Base-by-base conservation (phyloP, 2,329 filamentous ascomycete genomes). In the Phialophora macrospora region DNA sequence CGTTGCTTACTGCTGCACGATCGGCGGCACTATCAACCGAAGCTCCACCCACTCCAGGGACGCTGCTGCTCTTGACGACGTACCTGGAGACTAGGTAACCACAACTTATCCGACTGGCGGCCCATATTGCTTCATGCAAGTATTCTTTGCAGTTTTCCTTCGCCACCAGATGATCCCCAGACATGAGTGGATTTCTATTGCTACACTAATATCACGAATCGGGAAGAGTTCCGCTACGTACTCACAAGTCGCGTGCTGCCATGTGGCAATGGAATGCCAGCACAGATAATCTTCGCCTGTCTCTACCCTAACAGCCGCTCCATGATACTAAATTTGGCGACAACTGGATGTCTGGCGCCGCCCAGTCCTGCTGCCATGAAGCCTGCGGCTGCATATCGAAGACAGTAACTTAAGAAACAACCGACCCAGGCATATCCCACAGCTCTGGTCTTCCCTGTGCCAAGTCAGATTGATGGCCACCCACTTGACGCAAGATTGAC, bases 341-440 rank as follows among this genome's bases (percentile, higher is more conserved):
- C 66, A 56, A 68, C 30, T 20, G 63, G 68, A 59, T 70, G 63
- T 62, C 57, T 55, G 17, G 49, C 52, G 24, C 20, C 30, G 11
- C 60, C 52, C 38, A 69, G 9, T n/a, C 65, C 65, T 46, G 57
- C 58, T n/a, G 61, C 67, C 41, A 62, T 44, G 24, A 61, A 55
- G n/a, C 34, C 56, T 28, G 60, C 59, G 28, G 52, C 55, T 34
- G 60, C 68, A 62, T 63, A 70, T 34, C 68, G 63, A 22, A 70
- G 65, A 38, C 51, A 68, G 44, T 63, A 70, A 49, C 68, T 65
- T 46, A 68, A 49, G n/a, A 62, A 55, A 52, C 55, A 49, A n/a
- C 59, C 54, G 12, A 67, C 65, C 67, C 67, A 69, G 28, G 44
- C 41, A 55, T 60, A 69, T 17, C 67, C 67, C 22, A 69, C 28